Conservation (phyloP, 768 basidiomycete species). For the Suillus cothurnatus region DNA sequence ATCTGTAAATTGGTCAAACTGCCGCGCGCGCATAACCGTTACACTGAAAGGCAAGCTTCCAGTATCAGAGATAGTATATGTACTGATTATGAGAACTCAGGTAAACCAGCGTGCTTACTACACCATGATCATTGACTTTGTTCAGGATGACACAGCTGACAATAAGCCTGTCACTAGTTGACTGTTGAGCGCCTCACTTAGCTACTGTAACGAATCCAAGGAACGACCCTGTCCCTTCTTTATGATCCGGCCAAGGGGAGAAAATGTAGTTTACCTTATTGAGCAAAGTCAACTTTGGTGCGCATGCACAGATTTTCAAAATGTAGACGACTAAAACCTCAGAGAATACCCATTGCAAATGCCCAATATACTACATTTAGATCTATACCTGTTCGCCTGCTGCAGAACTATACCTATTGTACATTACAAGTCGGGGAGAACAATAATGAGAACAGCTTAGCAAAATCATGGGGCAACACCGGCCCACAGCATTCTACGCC, state of each 20-base stretch:
- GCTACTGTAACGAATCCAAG: constrained; percentile 13
- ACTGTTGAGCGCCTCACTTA: not conserved
- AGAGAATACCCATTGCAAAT: not conserved
- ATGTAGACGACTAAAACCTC: not conserved
- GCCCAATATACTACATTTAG: not conserved
- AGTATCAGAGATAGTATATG: too few species aligned
- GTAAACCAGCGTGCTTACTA: too few species aligned
- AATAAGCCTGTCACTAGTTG: not conserved
- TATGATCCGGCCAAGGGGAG: not conserved
- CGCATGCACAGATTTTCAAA: not conserved
- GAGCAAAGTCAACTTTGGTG: not conserved
- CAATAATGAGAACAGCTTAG: not conserved
- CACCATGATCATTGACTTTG: too few species aligned
- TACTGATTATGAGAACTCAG: too few species aligned
- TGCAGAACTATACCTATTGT: not conserved
- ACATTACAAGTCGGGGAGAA: not conserved
- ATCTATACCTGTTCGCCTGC: not conserved
- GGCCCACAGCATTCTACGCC: constrained; percentile 24
- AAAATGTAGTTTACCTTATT: not conserved
- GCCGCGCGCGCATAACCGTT: too few species aligned
- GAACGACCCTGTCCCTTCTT: not conserved
- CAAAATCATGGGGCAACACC: not conserved
- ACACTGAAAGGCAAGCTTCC: too few species aligned
- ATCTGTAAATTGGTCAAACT: too few species aligned
- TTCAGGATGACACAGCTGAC: too few species aligned